These are phyloP conservation scores for Kwoniella dejecticola DNA, from an alignment of 768 basidiomycete species.

Conservation along the genomic window DNA sequence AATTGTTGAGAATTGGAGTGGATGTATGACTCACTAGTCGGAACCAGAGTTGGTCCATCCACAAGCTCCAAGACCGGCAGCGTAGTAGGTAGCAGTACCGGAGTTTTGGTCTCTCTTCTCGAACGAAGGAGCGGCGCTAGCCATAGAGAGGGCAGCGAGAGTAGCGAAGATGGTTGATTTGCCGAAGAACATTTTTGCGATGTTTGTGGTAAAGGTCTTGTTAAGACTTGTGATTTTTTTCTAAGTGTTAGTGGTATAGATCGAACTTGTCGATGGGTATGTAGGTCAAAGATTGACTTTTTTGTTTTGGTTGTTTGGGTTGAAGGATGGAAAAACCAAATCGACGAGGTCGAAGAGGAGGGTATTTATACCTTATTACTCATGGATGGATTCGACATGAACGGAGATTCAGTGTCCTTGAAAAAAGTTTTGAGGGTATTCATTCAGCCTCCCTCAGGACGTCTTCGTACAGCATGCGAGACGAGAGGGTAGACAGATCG, in stretches of 20 bases:
- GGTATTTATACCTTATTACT: conserved; percentile 19
- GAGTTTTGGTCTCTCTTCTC: conserved; percentile 32
- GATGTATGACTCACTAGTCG: conserved; percentile 23
- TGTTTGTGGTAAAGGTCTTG: no score
- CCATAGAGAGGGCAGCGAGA: conserved; percentile 14
- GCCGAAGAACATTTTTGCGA: conserved; percentile 39
- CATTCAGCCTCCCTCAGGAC: conserved; percentile 5
- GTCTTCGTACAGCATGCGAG: neutral
- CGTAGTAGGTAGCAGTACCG: conserved; percentile 29
- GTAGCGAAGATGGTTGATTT: conserved; percentile 19
- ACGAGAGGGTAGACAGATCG: neutral
- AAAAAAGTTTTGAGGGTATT: conserved; percentile 11
- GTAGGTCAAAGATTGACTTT: conserved; percentile 9
- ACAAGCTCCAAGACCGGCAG: conserved; percentile 23
- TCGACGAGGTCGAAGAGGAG: neutral
- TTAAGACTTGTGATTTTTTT: neutral
- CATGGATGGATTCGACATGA: neutral
- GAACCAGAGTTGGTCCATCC: conserved; percentile 33
- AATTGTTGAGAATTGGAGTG: no score
- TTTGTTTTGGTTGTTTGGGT: conserved; percentile 3
- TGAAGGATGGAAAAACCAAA: neutral
- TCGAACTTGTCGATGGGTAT: conserved; percentile 2
- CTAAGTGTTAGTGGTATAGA: neutral
- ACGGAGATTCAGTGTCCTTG: neutral
- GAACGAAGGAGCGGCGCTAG: conserved; percentile 18